A percentile compares a stretch with the other conserved stretches of the same genome.
These are phyloP conservation scores for Gossypium gossypioides DNA, from an alignment of 441 rosid species.

Conservation along the genomic window DNA sequence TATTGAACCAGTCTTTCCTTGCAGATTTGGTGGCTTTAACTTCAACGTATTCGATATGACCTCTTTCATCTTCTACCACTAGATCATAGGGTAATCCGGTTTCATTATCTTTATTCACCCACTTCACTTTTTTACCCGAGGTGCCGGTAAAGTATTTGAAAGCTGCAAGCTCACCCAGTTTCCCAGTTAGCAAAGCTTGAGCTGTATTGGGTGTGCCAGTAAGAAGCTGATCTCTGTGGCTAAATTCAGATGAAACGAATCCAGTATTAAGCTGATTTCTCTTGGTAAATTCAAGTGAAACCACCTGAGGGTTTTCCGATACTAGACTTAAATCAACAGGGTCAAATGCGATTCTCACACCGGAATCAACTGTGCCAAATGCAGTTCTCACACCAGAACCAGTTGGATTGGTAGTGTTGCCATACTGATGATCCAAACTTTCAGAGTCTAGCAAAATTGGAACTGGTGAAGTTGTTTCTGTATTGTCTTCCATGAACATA, in stretches of 20 bases:
- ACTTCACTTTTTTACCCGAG: constrained; percentile 36
- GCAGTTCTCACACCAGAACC: constrained; percentile 19
- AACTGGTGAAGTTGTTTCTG: constrained; percentile 5
- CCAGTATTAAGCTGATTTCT: constrained; percentile 49
- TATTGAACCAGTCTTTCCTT: constrained; percentile 68
- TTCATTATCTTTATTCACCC: constrained; percentile 70
- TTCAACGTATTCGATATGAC: constrained; percentile 49
- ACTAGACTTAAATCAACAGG: constrained; percentile 20
- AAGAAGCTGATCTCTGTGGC: constrained; percentile 47
- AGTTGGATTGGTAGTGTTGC: constrained; percentile 9
- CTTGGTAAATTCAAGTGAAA: constrained; percentile 25
- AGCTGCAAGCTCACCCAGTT: constrained; percentile 70
- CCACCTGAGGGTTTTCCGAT: constrained; percentile 20
- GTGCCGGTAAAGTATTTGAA: constrained; percentile 44
- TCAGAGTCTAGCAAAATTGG: constrained; percentile 15
- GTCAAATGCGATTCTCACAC: constrained; percentile 19
- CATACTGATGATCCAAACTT: constrained; percentile 11
- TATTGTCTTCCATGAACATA: constrained; percentile 33
- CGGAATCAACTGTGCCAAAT: constrained; percentile 18
- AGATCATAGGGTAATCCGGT: constrained; percentile 82
- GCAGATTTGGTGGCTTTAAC: constrained; percentile 74
- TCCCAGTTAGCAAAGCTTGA: constrained; percentile 56
- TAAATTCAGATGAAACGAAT: constrained; percentile 26
- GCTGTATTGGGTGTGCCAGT: constrained; percentile 35
- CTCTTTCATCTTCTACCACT: constrained; percentile 38